phyloP scores from a whole-genome alignment of 306 rosid species.

The Malus sieversii region DNA sequence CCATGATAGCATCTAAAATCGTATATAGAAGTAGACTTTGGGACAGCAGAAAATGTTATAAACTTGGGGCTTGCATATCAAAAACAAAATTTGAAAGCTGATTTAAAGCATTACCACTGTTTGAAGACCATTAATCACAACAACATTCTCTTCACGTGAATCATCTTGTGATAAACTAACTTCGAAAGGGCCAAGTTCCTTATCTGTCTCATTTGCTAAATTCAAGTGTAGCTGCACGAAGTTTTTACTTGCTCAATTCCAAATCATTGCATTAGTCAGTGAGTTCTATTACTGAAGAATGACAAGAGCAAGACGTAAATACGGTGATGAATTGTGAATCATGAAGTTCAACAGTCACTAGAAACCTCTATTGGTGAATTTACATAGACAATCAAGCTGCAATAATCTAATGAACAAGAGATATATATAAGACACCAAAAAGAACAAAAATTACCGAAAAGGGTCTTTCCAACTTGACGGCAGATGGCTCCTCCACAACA shows the following conservation, averaged over 20 bases:
- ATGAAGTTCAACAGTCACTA: constrained; percentile 19
- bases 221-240: constrained; percentile 64
- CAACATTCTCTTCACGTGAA: constrained; percentile 45
- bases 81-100: not conserved
- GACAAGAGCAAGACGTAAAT: constrained; percentile 4
- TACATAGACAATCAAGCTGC: constrained; percentile 10
- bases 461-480: constrained; percentile 66
- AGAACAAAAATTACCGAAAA: constrained; percentile 51
- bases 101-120: constrained; percentile 45
- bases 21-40: not conserved
- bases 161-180: constrained; percentile 55
- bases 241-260: constrained; percentile 28
- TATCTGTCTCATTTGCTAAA: constrained; percentile 64
- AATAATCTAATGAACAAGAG: not conserved
- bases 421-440: not conserved
- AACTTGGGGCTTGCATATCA: not conserved
- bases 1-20: not conserved
- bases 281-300: constrained; percentile 6
- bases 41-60: not conserved
- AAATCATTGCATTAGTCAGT: constrained; percentile 2
- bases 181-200: constrained; percentile 82
- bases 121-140: constrained; percentile 81
- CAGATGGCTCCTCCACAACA: constrained; percentile 61
- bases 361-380: not conserved
- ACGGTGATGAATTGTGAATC: not conserved